Base-by-base conservation (phyloP, 495 filamentous ascomycete species). In the Xylaria flabelliformis region DNA sequence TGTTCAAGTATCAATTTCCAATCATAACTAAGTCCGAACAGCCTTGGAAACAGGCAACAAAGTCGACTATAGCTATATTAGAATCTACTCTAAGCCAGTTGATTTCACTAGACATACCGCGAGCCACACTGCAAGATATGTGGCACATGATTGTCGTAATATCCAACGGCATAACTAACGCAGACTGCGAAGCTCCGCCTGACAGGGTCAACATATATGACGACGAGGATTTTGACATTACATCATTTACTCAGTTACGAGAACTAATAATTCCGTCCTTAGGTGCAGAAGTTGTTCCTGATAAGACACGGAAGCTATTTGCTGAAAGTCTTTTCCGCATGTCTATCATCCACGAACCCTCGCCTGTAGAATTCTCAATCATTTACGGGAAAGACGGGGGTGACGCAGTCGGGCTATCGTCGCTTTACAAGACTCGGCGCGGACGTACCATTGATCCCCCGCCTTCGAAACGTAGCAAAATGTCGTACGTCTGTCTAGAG, bases 11-110 rank as follows among this genome's bases (percentile, higher is more conserved):
- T 78, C 85, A 86, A 62, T 90, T 91, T 72, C 81, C 81, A 4
- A 85, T 86, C 56, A 80, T 83, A 17, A 85, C 84, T 1, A 86
- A 85, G 59, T 85, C 90, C n/a, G 85, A 87, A 0, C 84, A 88
- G 53, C 85, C 93, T 1, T 98, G 96, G 96, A 89, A 88, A 50
- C 90, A 90, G 65, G 93, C 95, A 2, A 96, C 93, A 15, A 88
- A 85, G 3, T 87, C 89, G 0, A 84, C 89, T 2, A 77, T 97
- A 4, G 83, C 88, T 6, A 88, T 97, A n/a, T 79, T 97, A 2
- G 83, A 90, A 71, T 82, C 88, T 3, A 88, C 89, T 0, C 85
- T 97, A 5, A 87, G 90, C 4, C 87, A 89, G n/a, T 82, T 93
- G 7, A 82, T 87, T 42, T 79, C 80, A 41, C 83, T 89, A 39